Base-by-base conservation (phyloP, 106 monocot species). In the Vanilla planifolia region DNA sequence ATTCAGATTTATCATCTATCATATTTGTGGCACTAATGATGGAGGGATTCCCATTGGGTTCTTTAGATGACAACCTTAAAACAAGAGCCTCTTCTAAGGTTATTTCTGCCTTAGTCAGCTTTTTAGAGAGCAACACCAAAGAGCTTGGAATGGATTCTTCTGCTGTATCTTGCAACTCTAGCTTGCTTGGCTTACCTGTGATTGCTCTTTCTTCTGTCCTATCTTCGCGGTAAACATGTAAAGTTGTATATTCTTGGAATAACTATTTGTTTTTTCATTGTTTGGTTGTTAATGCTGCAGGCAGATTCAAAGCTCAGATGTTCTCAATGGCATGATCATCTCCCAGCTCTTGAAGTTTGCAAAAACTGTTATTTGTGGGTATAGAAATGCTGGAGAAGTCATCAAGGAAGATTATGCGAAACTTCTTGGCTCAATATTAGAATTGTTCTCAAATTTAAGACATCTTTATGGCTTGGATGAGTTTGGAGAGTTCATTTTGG, bases 1-100 rank as follows among this genome's bases (percentile, higher is more conserved):
- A 52, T 13, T 75, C 73, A 33, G 16, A 66, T 67, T 33, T 64
- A 19, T 88, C 79, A 55, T 69, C 73, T 30, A 45, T 78, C 63
- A 47, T 85, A 42, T 67, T 55, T 33, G 45, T 79, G 21, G 84
- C 76, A 61, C 53, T 99, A 63, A 66, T 99, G 33, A 78, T 85
- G 77, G 98, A 92, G 62, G 92, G 82, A 24, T 92, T 92, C 40
- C 92, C 98, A 55, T 61, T 99, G 39, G 63, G 64, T 43, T 82
- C 70, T 33, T 73, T 92, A 66, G 79, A 92, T 47, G 67, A 68
- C 45, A 70, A 74, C 42, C 44, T 75, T 19, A 88, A 73, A 73
- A 71, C 32, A 28, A 4, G 51, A 36, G 82, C 68, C 56, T 42
- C 74, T 64, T 67, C 42, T 15, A 80, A 73, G 46, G 67, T 85